A percentile compares a stretch with the other conserved stretches of the same genome.
Conservation (phyloP, 257 asterid genomes). For the Solanum tarapatanum region DNA sequence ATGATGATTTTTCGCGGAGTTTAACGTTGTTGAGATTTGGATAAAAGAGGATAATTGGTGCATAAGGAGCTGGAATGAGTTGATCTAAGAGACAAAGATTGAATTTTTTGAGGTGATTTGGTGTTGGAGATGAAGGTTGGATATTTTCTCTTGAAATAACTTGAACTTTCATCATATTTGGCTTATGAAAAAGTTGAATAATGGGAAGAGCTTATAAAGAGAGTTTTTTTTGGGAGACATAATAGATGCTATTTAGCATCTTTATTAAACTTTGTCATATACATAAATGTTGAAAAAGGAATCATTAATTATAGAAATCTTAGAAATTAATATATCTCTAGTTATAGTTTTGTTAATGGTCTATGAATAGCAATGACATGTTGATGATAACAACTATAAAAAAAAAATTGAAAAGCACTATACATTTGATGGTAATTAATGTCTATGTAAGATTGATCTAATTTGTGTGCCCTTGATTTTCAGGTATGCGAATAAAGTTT, state of each 20-base stretch:
- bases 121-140: slow-evolving; percentile 59
- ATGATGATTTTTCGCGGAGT: slow-evolving; percentile 13
- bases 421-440: neutral
- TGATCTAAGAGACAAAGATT: slow-evolving; percentile 51
- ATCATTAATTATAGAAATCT: neutral
- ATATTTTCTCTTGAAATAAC: slow-evolving; percentile 34
- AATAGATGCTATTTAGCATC: neutral
- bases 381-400: neutral
- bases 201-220: neutral
- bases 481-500: neutral
- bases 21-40: slow-evolving; percentile 17
- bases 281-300: neutral
- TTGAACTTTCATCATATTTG: slow-evolving; percentile 9
- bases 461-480: neutral
- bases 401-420: neutral
- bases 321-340: neutral
- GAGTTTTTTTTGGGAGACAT: neutral
- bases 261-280: neutral
- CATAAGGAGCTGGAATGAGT: slow-evolving; percentile 64
- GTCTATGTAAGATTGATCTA: neutral
- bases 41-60: slow-evolving; percentile 52
- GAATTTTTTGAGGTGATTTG: slow-evolving; percentile 43
- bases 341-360: neutral
- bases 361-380: neutral
- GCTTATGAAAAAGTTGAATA: neutral